These are phyloP conservation scores for Cyberlindnera maritima DNA, from an alignment of 805 yeast species.

Conservation along the genomic window DNA sequence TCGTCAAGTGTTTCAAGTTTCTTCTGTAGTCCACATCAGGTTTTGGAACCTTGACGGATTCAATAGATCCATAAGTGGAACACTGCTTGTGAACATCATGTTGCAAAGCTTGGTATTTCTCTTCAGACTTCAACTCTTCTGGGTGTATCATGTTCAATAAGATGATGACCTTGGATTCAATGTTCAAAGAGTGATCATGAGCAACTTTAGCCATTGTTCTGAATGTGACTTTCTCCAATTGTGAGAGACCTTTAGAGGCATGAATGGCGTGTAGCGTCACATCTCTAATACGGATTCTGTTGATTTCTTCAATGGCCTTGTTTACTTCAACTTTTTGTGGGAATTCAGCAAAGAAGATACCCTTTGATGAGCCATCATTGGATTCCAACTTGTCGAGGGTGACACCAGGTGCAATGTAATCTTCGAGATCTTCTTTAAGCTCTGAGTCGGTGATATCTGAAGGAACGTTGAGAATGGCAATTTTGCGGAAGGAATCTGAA, in stretches of 20 bases:
- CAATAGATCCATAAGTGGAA: slow-evolving; percentile 48
- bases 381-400: slow-evolving; percentile 22
- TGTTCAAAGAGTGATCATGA: neutral
- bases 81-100: slow-evolving; percentile 52
- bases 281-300: slow-evolving; percentile 35
- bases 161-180: slow-evolving; percentile 50
- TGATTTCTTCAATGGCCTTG: slow-evolving; percentile 31
- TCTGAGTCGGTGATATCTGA: slow-evolving; percentile 40
- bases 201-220: slow-evolving; percentile 25
- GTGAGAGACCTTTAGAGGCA: slow-evolving; percentile 34
- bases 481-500: slow-evolving; percentile 43
- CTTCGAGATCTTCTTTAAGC: slow-evolving; percentile 39
- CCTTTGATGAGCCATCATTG: slow-evolving; percentile 50
- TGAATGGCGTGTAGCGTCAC: slow-evolving; percentile 33
- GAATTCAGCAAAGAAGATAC: slow-evolving; percentile 56
- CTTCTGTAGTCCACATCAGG: slow-evolving; percentile 44
- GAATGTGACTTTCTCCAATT: slow-evolving; percentile 19
- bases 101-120: slow-evolving; percentile 45
- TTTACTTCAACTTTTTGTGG: neutral
- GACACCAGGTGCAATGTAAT: slow-evolving; percentile 23
- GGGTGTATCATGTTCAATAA: slow-evolving; percentile 64
- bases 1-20: slow-evolving; percentile 41
- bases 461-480: slow-evolving; percentile 46
- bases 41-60: slow-evolving; percentile 57
- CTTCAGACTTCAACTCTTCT: slow-evolving; percentile 56